Base-by-base conservation (phyloP, 176 grass and related monocot genomes). In the Cenchrus purpureus region DNA sequence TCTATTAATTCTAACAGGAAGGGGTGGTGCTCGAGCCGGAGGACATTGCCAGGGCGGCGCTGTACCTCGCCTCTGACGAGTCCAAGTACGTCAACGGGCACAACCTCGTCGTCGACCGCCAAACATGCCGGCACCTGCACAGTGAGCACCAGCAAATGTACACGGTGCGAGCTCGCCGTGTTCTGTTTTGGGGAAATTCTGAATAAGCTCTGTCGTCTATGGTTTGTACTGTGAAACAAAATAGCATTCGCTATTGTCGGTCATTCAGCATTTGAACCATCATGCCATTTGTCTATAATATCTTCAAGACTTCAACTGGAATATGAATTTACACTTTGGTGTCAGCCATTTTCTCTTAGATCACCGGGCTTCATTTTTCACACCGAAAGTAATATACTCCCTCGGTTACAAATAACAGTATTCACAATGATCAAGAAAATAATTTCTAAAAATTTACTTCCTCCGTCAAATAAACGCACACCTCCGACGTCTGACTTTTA, bases 31-130 rank as follows among this genome's bases (percentile, higher is more conserved):
- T 87, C 0, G 71, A 71, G 53, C 28, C 64, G 1, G 72, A 61
- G 19, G 86, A 87, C 44, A 4, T 89, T 0, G 82, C 82, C 0
- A 62, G 77, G 52, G 87, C 87, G 1, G 82, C 77, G 6, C 1
- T 85, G 13, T 89, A 85, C 52, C 76, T 97, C 12, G 92, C 90
- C 4, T 97, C 92, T 0, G 92, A 97, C n/a, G 92, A 97, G 8
- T 82, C 90, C 0, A 97, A 58, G 83, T 92, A 84, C 68, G 86
- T 97, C 0, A 94, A 71, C 9, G 95, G 95, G 0, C 95, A 97
- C 45, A 97, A 91, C 79, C 83, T 97, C 20, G 68, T 93, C 69
- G 87, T 97, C 8, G 94, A 97, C 55, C 4, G 48, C 52, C 77
- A 1, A 71, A 59, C 7, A 2, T 95, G 76, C 76, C 66, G 45